These are phyloP conservation scores for Telopea speciosissima DNA, from an alignment of 177 flowering plant genomes.

Conservation along the genomic window DNA sequence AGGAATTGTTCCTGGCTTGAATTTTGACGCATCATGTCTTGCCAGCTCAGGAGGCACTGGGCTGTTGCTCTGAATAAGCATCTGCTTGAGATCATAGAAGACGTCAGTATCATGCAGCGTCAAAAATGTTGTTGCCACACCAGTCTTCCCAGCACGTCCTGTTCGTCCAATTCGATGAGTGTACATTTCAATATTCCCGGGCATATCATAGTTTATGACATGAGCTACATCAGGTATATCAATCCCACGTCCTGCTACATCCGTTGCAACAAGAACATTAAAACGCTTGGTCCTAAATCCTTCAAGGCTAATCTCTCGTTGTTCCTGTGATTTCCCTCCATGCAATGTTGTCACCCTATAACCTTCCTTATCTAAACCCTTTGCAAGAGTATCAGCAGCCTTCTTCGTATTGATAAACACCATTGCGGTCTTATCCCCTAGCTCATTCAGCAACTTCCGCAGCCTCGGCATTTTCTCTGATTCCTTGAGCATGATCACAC, in stretches of 20 bases:
- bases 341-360: too few relatives aligned
- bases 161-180: slow-evolving; percentile 84
- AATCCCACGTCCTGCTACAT: slow-evolving; percentile 91
- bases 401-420: too few relatives aligned
- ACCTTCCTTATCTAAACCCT: too few relatives aligned
- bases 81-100: slow-evolving; percentile 84
- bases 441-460: too few relatives aligned
- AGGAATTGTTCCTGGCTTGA: slow-evolving; percentile 75
- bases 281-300: too few relatives aligned
- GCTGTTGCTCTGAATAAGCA: slow-evolving; percentile 77
- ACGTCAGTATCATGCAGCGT: slow-evolving; percentile 76
- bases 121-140: slow-evolving; percentile 79
- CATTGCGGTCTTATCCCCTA: too few relatives aligned
- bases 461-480: too few relatives aligned
- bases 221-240: slow-evolving; percentile 90
- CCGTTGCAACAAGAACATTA: slow-evolving; percentile 79
- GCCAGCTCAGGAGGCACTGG: slow-evolving; percentile 83
- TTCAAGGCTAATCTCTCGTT: too few relatives aligned
- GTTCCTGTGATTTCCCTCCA: too few relatives aligned
- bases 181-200: slow-evolving; percentile 68
- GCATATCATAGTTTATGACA: slow-evolving; percentile 83
- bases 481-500: slow-evolving; percentile 29
- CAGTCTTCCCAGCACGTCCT: slow-evolving; percentile 88
- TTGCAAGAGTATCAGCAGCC: too few relatives aligned
- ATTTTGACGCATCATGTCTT: slow-evolving; percentile 78